Conservation (phyloP, 805 yeast genomes). For the Candida orba region DNA sequence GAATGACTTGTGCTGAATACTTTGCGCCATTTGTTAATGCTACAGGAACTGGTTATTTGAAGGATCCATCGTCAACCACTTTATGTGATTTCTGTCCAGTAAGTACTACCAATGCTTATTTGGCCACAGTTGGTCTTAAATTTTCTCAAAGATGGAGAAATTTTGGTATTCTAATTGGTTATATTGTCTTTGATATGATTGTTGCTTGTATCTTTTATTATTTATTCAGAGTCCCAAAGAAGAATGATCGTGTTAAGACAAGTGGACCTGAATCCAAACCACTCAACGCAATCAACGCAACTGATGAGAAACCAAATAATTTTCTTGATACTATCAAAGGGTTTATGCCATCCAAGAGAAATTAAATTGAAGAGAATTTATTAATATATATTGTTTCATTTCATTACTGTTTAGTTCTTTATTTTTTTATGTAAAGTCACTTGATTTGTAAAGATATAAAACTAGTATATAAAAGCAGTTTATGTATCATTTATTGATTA, state of each 20-base stretch:
- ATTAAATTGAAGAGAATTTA: too few species aligned
- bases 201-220: constrained; percentile 45
- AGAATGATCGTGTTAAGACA: constrained; percentile 31
- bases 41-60: constrained; percentile 22
- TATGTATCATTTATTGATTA: too few species aligned
- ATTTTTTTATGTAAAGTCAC: too few species aligned
- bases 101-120: constrained; percentile 48
- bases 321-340: too few species aligned
- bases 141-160: constrained; percentile 57
- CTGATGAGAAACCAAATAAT: neutral
- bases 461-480: too few species aligned
- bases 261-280: neutral
- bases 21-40: constrained; percentile 30
- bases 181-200: constrained; percentile 31
- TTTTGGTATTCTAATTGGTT: constrained; percentile 45
- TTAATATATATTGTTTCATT: too few species aligned
- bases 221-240: constrained; percentile 63
- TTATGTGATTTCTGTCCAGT: constrained; percentile 56
- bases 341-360: too few species aligned
- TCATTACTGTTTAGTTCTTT: too few species aligned
- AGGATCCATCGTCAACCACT: constrained; percentile 29
- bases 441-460: too few species aligned
- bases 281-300: too few species aligned
- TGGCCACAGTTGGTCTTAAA: constrained; percentile 34
- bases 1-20: constrained; percentile 50